Conservation (phyloP, 2,329 filamentous ascomycete genomes). For the Ceratocystis destructans region DNA sequence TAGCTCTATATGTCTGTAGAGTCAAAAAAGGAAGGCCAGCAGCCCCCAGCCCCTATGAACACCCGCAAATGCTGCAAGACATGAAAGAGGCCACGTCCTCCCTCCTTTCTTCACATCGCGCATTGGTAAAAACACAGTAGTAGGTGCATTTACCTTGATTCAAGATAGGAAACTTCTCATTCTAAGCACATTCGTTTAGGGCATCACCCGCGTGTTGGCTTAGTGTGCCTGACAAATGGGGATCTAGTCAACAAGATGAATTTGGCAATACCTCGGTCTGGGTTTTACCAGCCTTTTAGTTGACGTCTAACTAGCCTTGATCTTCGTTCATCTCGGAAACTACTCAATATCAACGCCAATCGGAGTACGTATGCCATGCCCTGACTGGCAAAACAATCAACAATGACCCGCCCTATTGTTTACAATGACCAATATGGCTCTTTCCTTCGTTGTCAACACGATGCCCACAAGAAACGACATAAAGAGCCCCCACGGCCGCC, state of each 20-base stretch:
- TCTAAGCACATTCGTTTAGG: not conserved
- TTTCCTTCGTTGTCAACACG: not conserved
- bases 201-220: slow-evolving; percentile 1
- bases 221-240: not conserved
- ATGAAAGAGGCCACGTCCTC: not conserved
- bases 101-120: not conserved
- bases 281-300: not conserved
- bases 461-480: slow-evolving; percentile 3
- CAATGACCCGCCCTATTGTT: not conserved
- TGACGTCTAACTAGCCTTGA: not conserved
- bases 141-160: not conserved
- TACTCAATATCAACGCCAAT: not conserved
- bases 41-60: not conserved
- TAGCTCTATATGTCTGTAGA: not conserved
- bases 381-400: not conserved
- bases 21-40: not conserved
- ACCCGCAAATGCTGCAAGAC: not conserved
- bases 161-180: not conserved
- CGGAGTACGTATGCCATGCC: not conserved
- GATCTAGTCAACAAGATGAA: not conserved
- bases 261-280: not conserved
- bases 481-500: not conserved
- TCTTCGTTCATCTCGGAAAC: not conserved
- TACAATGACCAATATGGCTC: not conserved
- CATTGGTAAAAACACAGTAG: not conserved